Evolutionary conservation across 768 basidiomycete species (phyloP).

Genomic region (Kockovaella imperatae): DNA sequence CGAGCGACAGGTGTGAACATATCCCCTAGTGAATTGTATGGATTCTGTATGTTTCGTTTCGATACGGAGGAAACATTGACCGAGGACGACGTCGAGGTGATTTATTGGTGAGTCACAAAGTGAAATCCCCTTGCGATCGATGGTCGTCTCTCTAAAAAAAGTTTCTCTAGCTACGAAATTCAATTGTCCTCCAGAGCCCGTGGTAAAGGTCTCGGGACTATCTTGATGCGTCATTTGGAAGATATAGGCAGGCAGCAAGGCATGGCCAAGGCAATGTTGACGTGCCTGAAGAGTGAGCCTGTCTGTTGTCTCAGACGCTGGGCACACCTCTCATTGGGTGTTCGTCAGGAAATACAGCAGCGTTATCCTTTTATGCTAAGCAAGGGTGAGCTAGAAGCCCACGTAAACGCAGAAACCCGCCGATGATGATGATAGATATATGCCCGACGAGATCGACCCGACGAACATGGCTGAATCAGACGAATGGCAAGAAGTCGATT

Average conservation of each 20-base stretch:
- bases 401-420: not conserved
- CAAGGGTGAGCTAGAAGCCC: constrained; percentile 17
- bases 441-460: constrained; percentile 34
- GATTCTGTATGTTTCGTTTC: constrained; percentile 32
- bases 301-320: not conserved
- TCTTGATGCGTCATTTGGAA: constrained; percentile 17
- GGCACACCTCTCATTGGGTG: not conserved
- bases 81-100: constrained; percentile 22
- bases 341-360: constrained; percentile 18
- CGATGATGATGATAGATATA: constrained; percentile 12
- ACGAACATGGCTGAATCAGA: constrained; percentile 19
- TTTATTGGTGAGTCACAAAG: constrained; percentile 28
- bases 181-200: constrained; percentile 11
- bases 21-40: constrained; percentile 27
- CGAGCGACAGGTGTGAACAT: constrained; percentile 3
- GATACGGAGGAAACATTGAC: constrained; percentile 32
- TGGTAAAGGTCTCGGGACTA: constrained; percentile 14
- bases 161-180: constrained; percentile 25
- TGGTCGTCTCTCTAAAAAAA: not conserved
- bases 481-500: not conserved
- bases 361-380: constrained; percentile 22
- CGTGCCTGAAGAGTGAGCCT: constrained; percentile 25
- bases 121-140: not conserved
- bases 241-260: constrained; percentile 15
- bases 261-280: constrained; percentile 33